These are phyloP conservation scores for Aphanocladium album DNA, from an alignment of 2,329 filamentous ascomycete species.

Conservation along the genomic window DNA sequence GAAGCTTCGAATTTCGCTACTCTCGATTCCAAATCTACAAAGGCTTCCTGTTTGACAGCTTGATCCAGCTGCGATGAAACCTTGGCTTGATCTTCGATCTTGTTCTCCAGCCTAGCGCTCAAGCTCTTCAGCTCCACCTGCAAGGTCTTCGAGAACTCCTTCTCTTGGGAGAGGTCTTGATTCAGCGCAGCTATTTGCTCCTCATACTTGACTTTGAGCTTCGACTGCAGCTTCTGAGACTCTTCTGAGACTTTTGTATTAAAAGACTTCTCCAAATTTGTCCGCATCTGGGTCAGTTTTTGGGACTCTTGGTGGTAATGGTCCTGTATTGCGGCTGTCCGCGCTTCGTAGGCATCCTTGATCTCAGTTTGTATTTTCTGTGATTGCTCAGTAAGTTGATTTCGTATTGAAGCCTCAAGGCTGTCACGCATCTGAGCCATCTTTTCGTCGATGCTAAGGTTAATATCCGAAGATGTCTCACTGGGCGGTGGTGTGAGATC, in stretches of 20 bases:
- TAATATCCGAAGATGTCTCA: neutral
- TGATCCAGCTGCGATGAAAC: neutral
- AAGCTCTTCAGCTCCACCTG: neutral
- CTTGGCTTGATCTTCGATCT: neutral
- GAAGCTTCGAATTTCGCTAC: neutral
- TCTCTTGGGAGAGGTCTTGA: neutral
- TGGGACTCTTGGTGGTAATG: neutral
- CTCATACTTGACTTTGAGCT: neutral
- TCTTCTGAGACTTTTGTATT: neutral
- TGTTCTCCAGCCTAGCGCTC: neutral
- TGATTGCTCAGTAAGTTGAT: neutral
- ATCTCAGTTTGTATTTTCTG: neutral
- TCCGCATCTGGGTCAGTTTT: neutral
- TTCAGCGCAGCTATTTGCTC: neutral
- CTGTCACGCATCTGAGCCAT: neutral
- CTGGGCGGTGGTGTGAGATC: neutral
- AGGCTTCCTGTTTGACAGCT: neutral
- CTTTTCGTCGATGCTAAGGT: neutral
- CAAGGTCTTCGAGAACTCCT: neutral
- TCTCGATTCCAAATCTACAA: neutral
- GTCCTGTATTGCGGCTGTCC: neutral
- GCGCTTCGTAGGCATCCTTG: neutral
- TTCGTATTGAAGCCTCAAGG: neutral
- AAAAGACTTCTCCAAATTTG: neutral
- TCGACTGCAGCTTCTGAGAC: neutral